Conservation (phyloP, 345 rosid genomes). For the Eucalyptus curtisii region DNA sequence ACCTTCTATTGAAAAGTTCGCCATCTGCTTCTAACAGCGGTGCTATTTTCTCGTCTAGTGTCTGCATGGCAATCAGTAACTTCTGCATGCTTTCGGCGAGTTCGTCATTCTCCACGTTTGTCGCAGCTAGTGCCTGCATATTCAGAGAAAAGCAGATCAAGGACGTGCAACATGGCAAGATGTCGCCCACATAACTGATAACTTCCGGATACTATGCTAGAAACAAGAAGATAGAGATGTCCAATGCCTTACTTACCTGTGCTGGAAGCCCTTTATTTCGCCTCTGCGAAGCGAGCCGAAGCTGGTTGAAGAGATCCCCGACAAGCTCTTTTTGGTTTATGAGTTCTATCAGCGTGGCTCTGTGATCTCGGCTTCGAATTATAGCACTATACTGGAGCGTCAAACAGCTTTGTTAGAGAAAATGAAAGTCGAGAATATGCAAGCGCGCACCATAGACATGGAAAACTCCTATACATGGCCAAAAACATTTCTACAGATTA, state of each 20-base stretch:
- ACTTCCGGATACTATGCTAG: not conserved
- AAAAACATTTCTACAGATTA: too few species aligned
- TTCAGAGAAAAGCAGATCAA: not conserved
- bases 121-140: conserved; percentile 76
- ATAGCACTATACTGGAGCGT: conserved; percentile 66
- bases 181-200: not conserved
- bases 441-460: not conserved
- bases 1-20: conserved; percentile 84
- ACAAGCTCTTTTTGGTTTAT: conserved; percentile 80
- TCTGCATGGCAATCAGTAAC: conserved; percentile 85
- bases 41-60: conserved; percentile 77
- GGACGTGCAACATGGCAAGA: not conserved
- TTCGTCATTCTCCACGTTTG: conserved; percentile 72
- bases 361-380: conserved; percentile 48
- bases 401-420: not conserved
- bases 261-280: conserved; percentile 72
- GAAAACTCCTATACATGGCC: not conserved
- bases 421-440: not conserved
- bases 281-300: conserved; percentile 78
- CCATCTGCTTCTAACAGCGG: conserved; percentile 87
- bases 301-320: conserved; percentile 91
- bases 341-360: conserved; percentile 66
- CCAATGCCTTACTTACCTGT: conserved; percentile 36
- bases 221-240: not conserved
- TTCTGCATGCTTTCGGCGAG: conserved; percentile 88